These are phyloP conservation scores for Phyllosticta citriasiana DNA, from an alignment of 2,329 filamentous ascomycete species.

Conservation along the genomic window DNA sequence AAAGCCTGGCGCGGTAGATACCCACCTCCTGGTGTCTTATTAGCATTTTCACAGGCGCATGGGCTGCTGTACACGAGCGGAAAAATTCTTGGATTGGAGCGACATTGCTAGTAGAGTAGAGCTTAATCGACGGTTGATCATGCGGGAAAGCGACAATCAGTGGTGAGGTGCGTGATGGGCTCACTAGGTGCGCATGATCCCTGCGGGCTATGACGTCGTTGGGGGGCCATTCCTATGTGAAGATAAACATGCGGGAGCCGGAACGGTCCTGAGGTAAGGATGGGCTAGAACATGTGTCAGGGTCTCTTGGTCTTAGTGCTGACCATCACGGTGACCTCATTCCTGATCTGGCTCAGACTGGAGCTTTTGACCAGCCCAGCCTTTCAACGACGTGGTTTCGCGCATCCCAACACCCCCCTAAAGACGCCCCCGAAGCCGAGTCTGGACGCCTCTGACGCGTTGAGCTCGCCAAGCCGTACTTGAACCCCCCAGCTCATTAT, in stretches of 20 bases:
- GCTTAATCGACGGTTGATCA: background rate
- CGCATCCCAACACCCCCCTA: background rate
- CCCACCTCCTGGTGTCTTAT: conserved; percentile 8
- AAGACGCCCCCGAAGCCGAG: background rate
- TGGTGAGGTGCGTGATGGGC: background rate
- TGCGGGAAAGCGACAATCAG: background rate
- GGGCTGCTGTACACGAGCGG: background rate
- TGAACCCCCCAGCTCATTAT: background rate
- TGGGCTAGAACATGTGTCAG: background rate
- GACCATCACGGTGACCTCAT: background rate
- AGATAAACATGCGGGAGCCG: background rate
- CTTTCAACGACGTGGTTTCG: background rate
- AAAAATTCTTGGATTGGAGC: background rate
- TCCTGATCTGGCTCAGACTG: background rate
- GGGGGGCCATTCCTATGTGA: background rate
- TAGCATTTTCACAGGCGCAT: conserved; percentile 7
- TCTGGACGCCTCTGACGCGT: conserved; percentile 8
- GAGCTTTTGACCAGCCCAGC: background rate
- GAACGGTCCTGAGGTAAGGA: background rate
- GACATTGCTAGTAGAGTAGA: background rate
- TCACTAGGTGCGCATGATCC: background rate
- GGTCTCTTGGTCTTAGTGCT: background rate
- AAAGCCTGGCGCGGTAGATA: conserved; percentile 10
- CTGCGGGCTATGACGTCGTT: conserved; percentile 4
- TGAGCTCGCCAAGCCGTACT: conserved; percentile 3